These are phyloP conservation scores for Lanmaoa rubissima DNA, from an alignment of 768 basidiomycete genomes.

Conservation along the genomic window DNA sequence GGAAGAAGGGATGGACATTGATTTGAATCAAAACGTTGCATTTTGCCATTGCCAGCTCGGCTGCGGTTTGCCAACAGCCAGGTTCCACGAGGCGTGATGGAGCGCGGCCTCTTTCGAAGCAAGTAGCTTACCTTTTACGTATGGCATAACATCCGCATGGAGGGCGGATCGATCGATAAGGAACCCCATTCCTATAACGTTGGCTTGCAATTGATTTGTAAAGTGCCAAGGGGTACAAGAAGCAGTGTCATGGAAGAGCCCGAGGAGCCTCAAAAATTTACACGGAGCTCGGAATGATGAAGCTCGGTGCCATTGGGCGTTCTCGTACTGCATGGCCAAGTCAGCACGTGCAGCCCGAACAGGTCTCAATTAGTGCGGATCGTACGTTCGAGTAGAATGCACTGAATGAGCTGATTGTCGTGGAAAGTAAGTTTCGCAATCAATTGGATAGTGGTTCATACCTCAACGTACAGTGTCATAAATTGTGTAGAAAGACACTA, in stretches of 20 bases:
- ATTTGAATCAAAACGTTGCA: constrained; percentile 11
- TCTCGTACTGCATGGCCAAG: neutral
- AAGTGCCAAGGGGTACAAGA: constrained; percentile 4
- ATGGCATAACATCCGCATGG: neutral
- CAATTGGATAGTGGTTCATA: constrained; percentile 5
- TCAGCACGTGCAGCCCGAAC: neutral
- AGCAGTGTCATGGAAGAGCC: neutral
- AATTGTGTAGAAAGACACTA: neutral
- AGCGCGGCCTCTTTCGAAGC: neutral
- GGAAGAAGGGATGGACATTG: neutral
- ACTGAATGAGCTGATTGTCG: neutral
- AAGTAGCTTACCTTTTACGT: constrained; percentile 1
- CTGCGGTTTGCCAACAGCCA: constrained; percentile 19
- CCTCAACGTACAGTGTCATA: neutral
- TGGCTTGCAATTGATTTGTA: neutral
- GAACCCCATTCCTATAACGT: neutral
- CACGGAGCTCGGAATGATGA: neutral
- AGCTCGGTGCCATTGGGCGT: neutral
- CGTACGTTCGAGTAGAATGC: neutral
- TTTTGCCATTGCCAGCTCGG: neutral
- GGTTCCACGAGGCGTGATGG: constrained; percentile 18
- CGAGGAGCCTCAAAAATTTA: neutral
- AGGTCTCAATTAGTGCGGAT: neutral
- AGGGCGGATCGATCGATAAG: neutral
- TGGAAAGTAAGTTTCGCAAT: neutral